Conservation (phyloP, 495 filamentous ascomycete genomes). For the Lichenothelia convexa region DNA sequence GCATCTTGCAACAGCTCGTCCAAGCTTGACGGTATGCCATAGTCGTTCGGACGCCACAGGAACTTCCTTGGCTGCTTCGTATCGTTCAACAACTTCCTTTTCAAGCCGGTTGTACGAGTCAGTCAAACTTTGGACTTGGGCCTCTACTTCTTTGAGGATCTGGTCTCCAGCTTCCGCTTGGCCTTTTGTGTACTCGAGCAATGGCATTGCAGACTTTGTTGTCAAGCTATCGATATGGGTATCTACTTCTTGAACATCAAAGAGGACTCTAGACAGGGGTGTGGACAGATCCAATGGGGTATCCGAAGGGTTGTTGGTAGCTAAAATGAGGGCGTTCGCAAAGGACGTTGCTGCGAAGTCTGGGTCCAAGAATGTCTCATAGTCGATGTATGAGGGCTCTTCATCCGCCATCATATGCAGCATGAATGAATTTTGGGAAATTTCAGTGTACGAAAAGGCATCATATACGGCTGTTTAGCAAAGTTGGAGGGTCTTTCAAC, state of each 20-base stretch:
- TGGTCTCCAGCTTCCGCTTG: conserved; percentile 48
- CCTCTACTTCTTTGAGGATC: conserved; percentile 53
- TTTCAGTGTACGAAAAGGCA: no score
- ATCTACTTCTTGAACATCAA: conserved; percentile 94
- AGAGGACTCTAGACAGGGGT: conserved; percentile 80
- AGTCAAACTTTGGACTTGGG: conserved; percentile 59
- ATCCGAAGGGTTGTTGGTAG: conserved; percentile 83
- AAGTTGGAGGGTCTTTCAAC: no score
- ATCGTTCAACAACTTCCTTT: conserved; percentile 63
- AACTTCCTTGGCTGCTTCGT: conserved; percentile 65
- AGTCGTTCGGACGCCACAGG: conserved; percentile 52
- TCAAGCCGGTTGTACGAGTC: conserved; percentile 69
- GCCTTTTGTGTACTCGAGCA: conserved; percentile 59
- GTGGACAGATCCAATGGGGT: conserved; percentile 83
- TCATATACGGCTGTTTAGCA: no score
- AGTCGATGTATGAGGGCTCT: conserved; percentile 75
- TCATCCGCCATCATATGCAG: no score
- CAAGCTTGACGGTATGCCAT: conserved; percentile 59
- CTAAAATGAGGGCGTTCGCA: conserved; percentile 71
- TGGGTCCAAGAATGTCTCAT: conserved; percentile 77
- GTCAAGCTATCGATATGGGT: conserved; percentile 85
- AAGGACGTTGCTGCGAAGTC: conserved; percentile 62
- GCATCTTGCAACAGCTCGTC: conserved; percentile 54
- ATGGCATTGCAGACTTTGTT: conserved; percentile 61
- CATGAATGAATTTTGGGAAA: no score